A percentile compares a stretch with the other conserved stretches of the same genome.
Evolutionary conservation across 305 asterid genomes (phyloP).

Genomic region (Solanum hybrid): DNA sequence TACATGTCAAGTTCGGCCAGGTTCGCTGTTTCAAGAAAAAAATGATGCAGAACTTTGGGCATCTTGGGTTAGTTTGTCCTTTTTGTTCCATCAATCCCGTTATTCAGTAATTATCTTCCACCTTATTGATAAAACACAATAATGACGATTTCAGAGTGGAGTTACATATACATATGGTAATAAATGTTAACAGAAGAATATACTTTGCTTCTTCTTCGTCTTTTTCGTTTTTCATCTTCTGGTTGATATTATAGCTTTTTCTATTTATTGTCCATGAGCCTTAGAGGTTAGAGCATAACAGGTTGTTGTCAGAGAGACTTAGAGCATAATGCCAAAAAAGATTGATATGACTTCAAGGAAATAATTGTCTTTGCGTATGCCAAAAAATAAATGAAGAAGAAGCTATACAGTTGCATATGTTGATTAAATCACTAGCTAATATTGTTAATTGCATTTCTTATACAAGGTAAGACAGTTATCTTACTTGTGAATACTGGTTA

Average conservation of each 20-base stretch:
- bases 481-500: not conserved
- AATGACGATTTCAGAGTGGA: not conserved
- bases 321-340: not conserved
- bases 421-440: not conserved
- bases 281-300: not conserved
- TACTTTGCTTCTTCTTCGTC: not conserved
- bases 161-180: not conserved
- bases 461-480: not conserved
- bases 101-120: not conserved
- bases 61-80: conserved; percentile 68
- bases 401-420: not conserved
- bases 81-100: not conserved
- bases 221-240: not conserved
- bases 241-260: not conserved
- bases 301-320: not conserved
- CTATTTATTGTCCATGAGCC: not conserved
- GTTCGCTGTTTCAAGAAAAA: conserved; percentile 73
- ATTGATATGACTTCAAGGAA: not conserved
- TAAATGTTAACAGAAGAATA: not conserved
- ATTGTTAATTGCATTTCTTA: not conserved
- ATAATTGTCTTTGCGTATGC: not conserved
- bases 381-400: not conserved
- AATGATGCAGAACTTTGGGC: conserved; percentile 81
- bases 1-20: conserved; percentile 92
- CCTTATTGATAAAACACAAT: not conserved